Conservation (phyloP, 495 filamentous ascomycete species). For the Xylaria longipes region DNA sequence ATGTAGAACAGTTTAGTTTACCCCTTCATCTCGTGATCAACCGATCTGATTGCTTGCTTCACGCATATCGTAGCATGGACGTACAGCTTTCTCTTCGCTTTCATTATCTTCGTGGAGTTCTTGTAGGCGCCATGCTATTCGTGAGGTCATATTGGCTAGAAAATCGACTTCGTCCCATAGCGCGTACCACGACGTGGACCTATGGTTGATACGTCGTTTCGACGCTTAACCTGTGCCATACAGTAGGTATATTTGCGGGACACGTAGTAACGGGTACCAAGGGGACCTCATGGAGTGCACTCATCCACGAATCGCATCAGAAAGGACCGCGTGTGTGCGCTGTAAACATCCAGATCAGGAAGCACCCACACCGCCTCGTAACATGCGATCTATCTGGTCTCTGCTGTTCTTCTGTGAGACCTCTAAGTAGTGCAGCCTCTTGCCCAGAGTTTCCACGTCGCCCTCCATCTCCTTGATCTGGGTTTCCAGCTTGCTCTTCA, state of each 20-base stretch:
- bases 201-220: not conserved
- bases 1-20: not conserved
- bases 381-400: slow-evolving; percentile 86
- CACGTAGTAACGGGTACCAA: not conserved
- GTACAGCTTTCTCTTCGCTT: not conserved
- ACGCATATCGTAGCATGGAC: not conserved
- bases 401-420: slow-evolving; percentile 92
- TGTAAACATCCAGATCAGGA: slow-evolving; percentile 25
- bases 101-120: not conserved
- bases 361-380: slow-evolving; percentile 39
- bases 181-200: slow-evolving; percentile 1
- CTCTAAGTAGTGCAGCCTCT: slow-evolving; percentile 93
- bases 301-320: not conserved
- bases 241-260: slow-evolving; percentile 1
- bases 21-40: not conserved
- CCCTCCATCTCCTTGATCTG: slow-evolving; percentile 77
- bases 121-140: not conserved
- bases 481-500: slow-evolving; percentile 77
- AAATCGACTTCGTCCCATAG: not conserved
- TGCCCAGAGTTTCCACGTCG: slow-evolving; percentile 80
- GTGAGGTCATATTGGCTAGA: not conserved
- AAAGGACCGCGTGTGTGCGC: not conserved
- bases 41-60: not conserved
- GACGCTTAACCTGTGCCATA: not conserved
- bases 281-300: not conserved